Conservation (phyloP, 805 yeast genomes). For the Kodamaea leandrae region DNA sequence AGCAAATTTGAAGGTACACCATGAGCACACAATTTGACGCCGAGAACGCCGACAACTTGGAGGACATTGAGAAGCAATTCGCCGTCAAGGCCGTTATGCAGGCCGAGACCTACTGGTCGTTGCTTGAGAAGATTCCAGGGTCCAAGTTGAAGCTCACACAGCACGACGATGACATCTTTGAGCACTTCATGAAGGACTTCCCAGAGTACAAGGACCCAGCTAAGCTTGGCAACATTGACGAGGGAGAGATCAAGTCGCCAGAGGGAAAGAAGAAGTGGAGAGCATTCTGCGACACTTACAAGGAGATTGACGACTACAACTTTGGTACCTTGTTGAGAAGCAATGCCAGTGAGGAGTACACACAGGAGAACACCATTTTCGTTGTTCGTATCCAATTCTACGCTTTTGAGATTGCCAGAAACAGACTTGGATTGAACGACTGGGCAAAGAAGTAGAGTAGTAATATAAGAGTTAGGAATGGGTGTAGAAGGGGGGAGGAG, state of each 20-base stretch:
- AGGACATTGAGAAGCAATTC: slow-evolving; percentile 94
- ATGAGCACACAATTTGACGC: slow-evolving; percentile 62
- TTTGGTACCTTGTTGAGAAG: slow-evolving; percentile 91
- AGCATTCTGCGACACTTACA: slow-evolving; percentile 76
- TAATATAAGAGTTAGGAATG: neutral
- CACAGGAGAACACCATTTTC: slow-evolving; percentile 80
- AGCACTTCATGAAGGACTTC: slow-evolving; percentile 61
- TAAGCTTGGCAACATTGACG: slow-evolving; percentile 57
- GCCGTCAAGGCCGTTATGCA: slow-evolving; percentile 97
- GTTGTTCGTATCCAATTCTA: slow-evolving; percentile 92
- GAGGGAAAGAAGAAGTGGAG: slow-evolving; percentile 91
- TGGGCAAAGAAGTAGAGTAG: slow-evolving; percentile 51
- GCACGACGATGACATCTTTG: slow-evolving; percentile 68
- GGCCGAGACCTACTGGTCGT: slow-evolving; percentile 89
- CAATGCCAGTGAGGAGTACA: slow-evolving; percentile 70
- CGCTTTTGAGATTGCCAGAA: slow-evolving; percentile 92
- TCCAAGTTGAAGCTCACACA: slow-evolving; percentile 70
- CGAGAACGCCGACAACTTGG: slow-evolving; percentile 89
- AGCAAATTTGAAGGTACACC: too few relatives aligned
- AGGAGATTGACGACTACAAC: slow-evolving; percentile 85
- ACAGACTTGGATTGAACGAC: slow-evolving; percentile 85
- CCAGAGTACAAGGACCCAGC: slow-evolving; percentile 80
- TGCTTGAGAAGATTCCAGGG: slow-evolving; percentile 74
- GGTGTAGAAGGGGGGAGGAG: neutral
- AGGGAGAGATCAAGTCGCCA: slow-evolving; percentile 77